Conservation (phyloP, 257 asterid species). For the Lithospermum erythrorhizon region DNA sequence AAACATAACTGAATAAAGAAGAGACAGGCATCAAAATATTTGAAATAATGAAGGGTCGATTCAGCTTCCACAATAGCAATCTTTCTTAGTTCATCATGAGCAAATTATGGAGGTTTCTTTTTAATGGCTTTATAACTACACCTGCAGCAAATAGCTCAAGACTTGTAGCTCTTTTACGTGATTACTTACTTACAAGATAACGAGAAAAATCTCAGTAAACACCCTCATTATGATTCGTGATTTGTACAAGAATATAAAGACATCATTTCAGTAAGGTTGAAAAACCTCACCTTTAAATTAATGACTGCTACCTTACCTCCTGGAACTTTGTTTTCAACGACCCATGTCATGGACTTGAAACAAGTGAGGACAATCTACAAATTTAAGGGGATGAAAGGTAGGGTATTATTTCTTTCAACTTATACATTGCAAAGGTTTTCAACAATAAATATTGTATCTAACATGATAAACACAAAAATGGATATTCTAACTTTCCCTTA, state of each 20-base stretch:
- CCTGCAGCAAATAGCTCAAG: too few species aligned
- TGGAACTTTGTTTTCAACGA: constrained; percentile 39
- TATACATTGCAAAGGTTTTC: background rate
- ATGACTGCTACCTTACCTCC: constrained; percentile 58
- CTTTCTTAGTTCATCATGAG: too few species aligned
- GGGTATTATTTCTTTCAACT: background rate
- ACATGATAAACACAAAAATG: constrained; percentile 3
- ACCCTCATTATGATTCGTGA: background rate
- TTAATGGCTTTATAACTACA: too few species aligned
- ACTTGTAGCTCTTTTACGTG: too few species aligned
- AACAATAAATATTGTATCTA: background rate
- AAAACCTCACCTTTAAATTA: constrained; percentile 46
- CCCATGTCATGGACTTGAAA: constrained; percentile 73
- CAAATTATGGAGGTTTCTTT: too few species aligned
- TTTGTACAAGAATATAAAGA: background rate
- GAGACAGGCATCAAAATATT: too few species aligned
- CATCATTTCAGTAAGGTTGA: background rate
- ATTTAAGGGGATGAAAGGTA: background rate
- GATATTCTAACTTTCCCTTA: constrained; percentile 12
- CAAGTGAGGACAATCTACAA: constrained; percentile 61
- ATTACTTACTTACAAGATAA: too few species aligned
- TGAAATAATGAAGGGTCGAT: too few species aligned
- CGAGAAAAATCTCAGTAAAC: background rate
- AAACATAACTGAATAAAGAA: too few species aligned
- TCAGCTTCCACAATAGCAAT: too few species aligned